Conservation (phyloP, 345 rosid species). For the Rubroshorea leprosula region DNA sequence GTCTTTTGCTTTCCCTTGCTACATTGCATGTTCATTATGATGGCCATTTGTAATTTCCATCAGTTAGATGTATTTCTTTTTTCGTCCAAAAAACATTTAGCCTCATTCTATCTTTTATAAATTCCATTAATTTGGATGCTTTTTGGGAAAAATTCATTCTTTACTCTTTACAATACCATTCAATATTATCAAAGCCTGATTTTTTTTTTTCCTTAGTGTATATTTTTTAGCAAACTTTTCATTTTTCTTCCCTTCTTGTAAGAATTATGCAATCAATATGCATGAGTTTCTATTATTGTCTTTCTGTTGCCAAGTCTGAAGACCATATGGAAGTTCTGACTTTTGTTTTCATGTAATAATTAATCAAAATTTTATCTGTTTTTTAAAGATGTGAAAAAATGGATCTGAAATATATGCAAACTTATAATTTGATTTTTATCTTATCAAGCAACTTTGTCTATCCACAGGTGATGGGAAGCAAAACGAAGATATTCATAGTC, state of each 20-base stretch:
- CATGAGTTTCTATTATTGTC: not conserved
- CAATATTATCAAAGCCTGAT: too few relatives aligned
- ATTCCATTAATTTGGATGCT: too few relatives aligned
- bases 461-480: conserved; percentile 61
- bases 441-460: conserved; percentile 8
- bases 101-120: too few relatives aligned
- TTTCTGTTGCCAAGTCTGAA: not conserved
- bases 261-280: not conserved
- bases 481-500: conserved; percentile 62
- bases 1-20: not conserved
- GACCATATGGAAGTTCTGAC: not conserved
- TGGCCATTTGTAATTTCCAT: not conserved
- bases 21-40: not conserved
- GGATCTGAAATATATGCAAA: not conserved
- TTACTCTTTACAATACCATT: too few relatives aligned
- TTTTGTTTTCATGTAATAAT: not conserved
- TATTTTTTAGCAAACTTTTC: too few relatives aligned
- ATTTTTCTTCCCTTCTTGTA: not conserved
- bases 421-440: not conserved
- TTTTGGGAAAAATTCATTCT: too few relatives aligned
- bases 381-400: not conserved
- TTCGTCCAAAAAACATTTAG: not conserved
- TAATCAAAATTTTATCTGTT: not conserved
- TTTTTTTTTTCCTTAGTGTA: too few relatives aligned
- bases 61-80: not conserved